phyloP scores from a whole-genome alignment of 2,329 filamentous ascomycete genomes.

The Botrytis aclada region DNA sequence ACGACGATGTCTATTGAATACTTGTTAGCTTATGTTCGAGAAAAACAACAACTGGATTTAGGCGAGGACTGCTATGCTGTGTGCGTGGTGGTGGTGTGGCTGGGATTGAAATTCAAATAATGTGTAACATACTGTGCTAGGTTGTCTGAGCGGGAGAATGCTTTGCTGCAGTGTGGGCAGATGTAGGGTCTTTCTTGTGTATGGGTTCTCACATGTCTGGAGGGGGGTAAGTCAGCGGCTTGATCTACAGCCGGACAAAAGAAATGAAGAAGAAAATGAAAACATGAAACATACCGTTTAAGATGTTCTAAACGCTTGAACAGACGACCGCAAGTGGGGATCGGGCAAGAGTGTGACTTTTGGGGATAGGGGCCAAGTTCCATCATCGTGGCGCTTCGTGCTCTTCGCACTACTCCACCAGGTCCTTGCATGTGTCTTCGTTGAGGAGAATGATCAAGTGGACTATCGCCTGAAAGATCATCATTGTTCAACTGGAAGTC shows the following conservation, averaged over 20 bases:
- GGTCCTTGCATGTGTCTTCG: constrained; percentile 67
- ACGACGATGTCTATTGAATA: constrained; percentile 55
- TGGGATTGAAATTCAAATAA: constrained; percentile 18
- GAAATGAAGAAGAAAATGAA: constrained; percentile 39
- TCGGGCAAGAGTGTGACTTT: constrained; percentile 99
- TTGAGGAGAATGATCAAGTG: constrained; percentile 57
- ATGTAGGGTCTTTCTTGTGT: constrained; percentile 98
- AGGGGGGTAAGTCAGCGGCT: constrained; percentile 48
- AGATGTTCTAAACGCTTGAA: constrained; percentile 99
- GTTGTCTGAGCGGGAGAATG: constrained; percentile 97
- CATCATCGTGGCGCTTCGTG: constrained; percentile 92
- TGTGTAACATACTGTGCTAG: constrained; percentile 78
- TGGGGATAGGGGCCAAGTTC: constrained; percentile 94
- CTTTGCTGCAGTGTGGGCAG: constrained; percentile 97
- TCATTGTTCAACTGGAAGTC: constrained; percentile 65
- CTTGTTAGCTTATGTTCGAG: constrained; percentile 30
- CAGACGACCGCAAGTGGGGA: constrained; percentile 91
- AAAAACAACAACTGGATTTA: constrained; percentile 18
- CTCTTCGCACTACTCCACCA: constrained; percentile 78
- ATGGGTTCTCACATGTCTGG: constrained; percentile 96
- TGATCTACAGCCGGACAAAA: constrained; percentile 35
- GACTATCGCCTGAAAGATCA: constrained; percentile 57
- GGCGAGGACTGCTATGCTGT: constrained; percentile 39
- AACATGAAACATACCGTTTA: constrained; percentile 75
- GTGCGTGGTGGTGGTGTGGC: constrained; percentile 21